These are phyloP conservation scores for Vinca minor DNA, from an alignment of 257 asterid genomes.

Conservation along the genomic window DNA sequence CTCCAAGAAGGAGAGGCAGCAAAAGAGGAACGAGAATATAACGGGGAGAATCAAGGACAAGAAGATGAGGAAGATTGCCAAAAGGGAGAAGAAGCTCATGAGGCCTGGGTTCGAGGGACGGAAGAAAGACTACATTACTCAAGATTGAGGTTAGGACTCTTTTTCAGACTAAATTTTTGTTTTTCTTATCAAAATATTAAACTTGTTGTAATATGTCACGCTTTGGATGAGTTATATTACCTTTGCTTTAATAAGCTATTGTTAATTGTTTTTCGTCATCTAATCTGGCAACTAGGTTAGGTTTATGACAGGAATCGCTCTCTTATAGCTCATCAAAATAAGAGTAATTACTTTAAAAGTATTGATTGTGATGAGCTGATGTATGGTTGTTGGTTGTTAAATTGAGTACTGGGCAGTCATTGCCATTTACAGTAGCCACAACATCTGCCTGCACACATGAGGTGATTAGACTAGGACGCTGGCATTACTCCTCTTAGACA, in stretches of 20 bases:
- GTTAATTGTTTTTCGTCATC: neutral
- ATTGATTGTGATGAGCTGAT: neutral
- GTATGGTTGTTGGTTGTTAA: neutral
- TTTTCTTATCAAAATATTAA: too few relatives aligned
- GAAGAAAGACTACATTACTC: conserved; percentile 56
- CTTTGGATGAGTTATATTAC: neutral
- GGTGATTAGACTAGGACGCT: neutral
- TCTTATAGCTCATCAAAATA: neutral
- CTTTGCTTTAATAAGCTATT: neutral
- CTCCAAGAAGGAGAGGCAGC: conserved; percentile 56
- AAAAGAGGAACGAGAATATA: conserved; percentile 70
- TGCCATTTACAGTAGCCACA: neutral
- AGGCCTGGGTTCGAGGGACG: conserved; percentile 95
- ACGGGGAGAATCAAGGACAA: conserved; percentile 62
- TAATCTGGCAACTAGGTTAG: neutral
- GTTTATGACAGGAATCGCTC: neutral
- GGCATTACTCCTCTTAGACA: neutral
- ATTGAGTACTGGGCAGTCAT: neutral
- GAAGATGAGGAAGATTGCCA: conserved; percentile 69
- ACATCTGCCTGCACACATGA: neutral
- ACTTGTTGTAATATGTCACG: neutral
- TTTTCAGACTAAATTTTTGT: neutral
- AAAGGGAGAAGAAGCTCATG: conserved; percentile 91
- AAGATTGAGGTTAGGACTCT: conserved; percentile 33
- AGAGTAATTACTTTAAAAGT: neutral